These are phyloP conservation scores for Lathyrus aphaca DNA, from an alignment of 306 rosid species.

Conservation along the genomic window DNA sequence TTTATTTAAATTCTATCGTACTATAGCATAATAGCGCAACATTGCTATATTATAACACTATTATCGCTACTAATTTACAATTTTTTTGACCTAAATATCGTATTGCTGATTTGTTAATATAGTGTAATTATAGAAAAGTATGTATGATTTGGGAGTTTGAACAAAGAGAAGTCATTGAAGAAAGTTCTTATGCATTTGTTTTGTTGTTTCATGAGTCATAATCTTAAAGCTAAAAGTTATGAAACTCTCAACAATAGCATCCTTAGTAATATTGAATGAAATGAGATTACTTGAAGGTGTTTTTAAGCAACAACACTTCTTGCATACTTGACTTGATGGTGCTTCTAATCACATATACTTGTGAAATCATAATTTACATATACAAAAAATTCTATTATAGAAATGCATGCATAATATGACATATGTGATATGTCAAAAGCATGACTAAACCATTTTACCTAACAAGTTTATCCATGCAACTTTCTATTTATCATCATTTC, in stretches of 20 bases:
- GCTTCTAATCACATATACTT: background rate
- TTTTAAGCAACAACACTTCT: constrained; percentile 34
- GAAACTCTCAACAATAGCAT: constrained; percentile 14
- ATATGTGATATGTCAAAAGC: constrained; percentile 12
- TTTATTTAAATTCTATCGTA: too few relatives aligned
- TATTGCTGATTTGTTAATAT: too few relatives aligned
- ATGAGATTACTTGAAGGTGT: constrained; percentile 7
- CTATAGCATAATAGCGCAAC: background rate
- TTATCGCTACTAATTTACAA: background rate
- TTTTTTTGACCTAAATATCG: too few relatives aligned
- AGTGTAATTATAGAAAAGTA: too few relatives aligned
- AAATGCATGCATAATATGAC: constrained; percentile 33
- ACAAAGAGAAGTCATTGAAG: background rate
- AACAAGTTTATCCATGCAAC: constrained; percentile 41
- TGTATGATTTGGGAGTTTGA: too few relatives aligned
- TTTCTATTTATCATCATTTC: constrained; percentile 24
- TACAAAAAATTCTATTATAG: constrained; percentile 8
- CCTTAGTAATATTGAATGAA: constrained; percentile 5
- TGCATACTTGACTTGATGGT: constrained; percentile 20
- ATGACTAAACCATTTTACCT: constrained; percentile 27
- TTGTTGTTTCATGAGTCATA: constrained; percentile 14
- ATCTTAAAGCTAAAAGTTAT: constrained; percentile 28
- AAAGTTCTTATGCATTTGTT: constrained; percentile 20
- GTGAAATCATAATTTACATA: constrained; percentile 7
- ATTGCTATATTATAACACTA: background rate